These are phyloP conservation scores for Stagonosporopsis rhizophila DNA, from an alignment of 2,329 filamentous ascomycete genomes.

Conservation along the genomic window DNA sequence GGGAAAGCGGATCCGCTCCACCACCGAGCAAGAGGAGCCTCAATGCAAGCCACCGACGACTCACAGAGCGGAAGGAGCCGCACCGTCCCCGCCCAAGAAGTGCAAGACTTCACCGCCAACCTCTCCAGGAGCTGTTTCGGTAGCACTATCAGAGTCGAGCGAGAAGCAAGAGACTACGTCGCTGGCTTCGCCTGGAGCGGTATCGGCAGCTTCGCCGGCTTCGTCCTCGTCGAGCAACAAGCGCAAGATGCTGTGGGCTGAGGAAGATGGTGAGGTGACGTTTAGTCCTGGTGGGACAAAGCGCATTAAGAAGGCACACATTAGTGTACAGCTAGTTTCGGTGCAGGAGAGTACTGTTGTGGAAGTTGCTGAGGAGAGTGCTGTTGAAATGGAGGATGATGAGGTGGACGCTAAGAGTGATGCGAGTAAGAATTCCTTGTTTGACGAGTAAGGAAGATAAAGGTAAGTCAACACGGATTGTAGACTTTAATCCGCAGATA, in stretches of 20 bases:
- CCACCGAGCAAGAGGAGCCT: not conserved
- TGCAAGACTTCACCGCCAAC: not conserved
- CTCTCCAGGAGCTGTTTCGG: too few species aligned
- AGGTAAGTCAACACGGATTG: not conserved
- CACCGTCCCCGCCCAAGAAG: not conserved
- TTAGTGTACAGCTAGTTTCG: not conserved
- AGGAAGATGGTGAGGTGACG: not conserved
- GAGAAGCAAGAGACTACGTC: not conserved
- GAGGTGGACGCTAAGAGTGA: not conserved
- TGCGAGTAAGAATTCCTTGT: not conserved
- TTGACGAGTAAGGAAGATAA: not conserved
- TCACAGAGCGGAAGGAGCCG: too few species aligned
- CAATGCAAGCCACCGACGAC: not conserved
- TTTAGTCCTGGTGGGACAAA: not conserved
- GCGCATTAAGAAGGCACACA: not conserved
- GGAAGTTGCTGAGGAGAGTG: not conserved
- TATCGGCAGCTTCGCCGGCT: not conserved
- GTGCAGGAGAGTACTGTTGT: not conserved
- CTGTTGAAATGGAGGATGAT: not conserved
- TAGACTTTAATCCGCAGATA: not conserved
- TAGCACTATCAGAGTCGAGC: too few species aligned
- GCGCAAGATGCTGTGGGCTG: not conserved
- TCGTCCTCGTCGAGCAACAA: not conserved
- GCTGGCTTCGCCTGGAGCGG: not conserved
- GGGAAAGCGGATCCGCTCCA: not conserved